Conservation (phyloP, 78 protist species). For the Mastigamoeba balamuthi region DNA sequence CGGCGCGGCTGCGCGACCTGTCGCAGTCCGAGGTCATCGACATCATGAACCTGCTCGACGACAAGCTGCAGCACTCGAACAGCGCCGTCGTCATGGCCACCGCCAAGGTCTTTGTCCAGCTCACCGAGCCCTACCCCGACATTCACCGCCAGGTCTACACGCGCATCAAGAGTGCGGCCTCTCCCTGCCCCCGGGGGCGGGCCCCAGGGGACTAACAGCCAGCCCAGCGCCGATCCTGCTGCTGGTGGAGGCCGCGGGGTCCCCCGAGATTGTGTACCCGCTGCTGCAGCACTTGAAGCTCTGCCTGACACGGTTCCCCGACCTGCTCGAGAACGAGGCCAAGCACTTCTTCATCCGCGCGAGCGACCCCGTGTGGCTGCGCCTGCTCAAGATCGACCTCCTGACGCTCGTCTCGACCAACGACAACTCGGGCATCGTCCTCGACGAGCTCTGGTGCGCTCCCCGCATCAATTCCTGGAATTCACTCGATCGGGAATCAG, state of each 20-base stretch:
- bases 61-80: constrained; percentile 35
- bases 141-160: constrained; percentile 33
- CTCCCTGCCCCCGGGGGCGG: too few species aligned
- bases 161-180: constrained; percentile 14
- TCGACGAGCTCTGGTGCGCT: constrained; percentile 14
- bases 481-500: too few species aligned
- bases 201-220: background rate
- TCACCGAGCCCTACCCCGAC: constrained; percentile 32
- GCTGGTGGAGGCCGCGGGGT: constrained; percentile 4
- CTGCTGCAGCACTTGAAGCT: constrained; percentile 40
- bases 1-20: too few species aligned
- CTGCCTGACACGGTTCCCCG: constrained; percentile 17
- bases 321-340: constrained; percentile 11
- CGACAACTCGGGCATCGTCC: constrained; percentile 2
- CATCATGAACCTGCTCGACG: constrained; percentile 52
- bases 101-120: constrained; percentile 38
- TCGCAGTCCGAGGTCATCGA: too few species aligned
- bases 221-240: background rate
- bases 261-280: constrained; percentile 19
- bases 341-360: constrained; percentile 20
- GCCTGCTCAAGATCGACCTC: constrained; percentile 46
- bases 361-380: constrained; percentile 43
- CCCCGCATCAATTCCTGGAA: too few species aligned
- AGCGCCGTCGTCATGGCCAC: constrained; percentile 52
- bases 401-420: background rate